These are phyloP conservation scores for thale cress (Arabidopsis thaliana) DNA, from an alignment of 345 rosid species.

Conservation along the genomic window DNA sequence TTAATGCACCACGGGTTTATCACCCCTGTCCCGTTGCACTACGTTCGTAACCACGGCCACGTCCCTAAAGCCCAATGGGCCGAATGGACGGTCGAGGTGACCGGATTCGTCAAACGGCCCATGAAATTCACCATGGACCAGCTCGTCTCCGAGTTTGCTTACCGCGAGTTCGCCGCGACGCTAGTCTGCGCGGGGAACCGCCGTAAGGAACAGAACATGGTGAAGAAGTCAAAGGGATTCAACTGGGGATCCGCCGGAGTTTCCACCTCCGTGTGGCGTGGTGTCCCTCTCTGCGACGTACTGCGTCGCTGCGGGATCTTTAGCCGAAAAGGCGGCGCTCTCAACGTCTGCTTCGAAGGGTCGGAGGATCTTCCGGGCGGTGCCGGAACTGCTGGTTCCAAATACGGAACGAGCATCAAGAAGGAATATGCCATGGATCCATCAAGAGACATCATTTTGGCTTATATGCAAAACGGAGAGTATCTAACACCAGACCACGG, in stretches of 20 bases:
- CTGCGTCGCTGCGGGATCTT: conserved; percentile 70
- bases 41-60: conserved; percentile 86
- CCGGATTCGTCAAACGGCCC: conserved; percentile 72
- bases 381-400: conserved; percentile 85
- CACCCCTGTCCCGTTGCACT: conserved; percentile 90
- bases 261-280: conserved; percentile 86
- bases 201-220: conserved; percentile 92
- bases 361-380: conserved; percentile 90
- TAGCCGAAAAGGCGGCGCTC: conserved; percentile 61
- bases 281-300: conserved; percentile 64
- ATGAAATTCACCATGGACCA: conserved; percentile 76
- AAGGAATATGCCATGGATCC: conserved; percentile 84
- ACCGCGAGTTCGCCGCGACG: conserved; percentile 71
- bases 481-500: conserved; percentile 85
- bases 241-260: conserved; percentile 91
- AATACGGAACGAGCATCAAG: conserved; percentile 81
- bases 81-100: conserved; percentile 79
- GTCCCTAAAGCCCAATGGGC: conserved; percentile 77
- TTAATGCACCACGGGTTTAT: conserved; percentile 95
- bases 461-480: conserved; percentile 96
- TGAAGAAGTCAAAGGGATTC: conserved; percentile 75
- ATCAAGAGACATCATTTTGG: conserved; percentile 75
- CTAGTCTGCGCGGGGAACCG: conserved; percentile 93
- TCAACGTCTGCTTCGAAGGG: conserved; percentile 91
- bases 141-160: conserved; percentile 62